phyloP scores from a whole-genome alignment of 2,329 filamentous ascomycete genomes.

The Diplodia corticola region DNA sequence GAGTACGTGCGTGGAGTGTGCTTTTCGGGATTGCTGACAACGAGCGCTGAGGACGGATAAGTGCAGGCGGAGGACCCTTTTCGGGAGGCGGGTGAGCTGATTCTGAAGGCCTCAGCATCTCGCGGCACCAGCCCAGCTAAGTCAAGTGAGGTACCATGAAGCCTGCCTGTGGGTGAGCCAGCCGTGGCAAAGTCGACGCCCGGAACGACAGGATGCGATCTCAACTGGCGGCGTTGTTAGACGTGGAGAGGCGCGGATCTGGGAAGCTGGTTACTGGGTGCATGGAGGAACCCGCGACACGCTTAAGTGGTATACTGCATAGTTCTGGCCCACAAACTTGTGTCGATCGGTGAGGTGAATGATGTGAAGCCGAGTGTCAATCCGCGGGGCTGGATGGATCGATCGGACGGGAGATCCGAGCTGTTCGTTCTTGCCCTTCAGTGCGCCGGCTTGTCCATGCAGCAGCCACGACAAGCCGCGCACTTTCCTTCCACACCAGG shows the following conservation, averaged over 20 bases:
- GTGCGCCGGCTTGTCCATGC: background rate
- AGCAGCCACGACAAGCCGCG: background rate
- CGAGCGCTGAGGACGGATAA: conserved; percentile 5
- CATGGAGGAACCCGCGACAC: conserved; percentile 39
- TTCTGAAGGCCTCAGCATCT: conserved; percentile 2
- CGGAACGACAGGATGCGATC: conserved; percentile 31
- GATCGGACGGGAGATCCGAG: background rate
- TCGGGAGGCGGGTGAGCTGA: conserved; percentile 28
- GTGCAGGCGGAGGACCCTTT: conserved; percentile 27
- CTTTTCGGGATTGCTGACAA: background rate
- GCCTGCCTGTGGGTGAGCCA: conserved; percentile 11
- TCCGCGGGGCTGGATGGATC: background rate
- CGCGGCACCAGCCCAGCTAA: background rate
- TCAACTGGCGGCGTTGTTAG: conserved; percentile 26
- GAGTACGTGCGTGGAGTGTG: background rate
- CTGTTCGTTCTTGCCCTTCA: conserved; percentile 11
- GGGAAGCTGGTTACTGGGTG: conserved; percentile 30
- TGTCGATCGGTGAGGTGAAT: conserved; percentile 15
- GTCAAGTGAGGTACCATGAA: conserved; percentile 2
- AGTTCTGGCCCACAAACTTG: conserved; percentile 25
- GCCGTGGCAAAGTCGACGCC: conserved; percentile 24
- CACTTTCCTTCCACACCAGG: background rate
- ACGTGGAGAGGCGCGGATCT: background rate
- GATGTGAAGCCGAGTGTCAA: background rate
- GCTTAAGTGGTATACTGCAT: conserved; percentile 40